Base-by-base conservation (phyloP, 352 stramenopile species). In the Phytopythium mirpurense region DNA sequence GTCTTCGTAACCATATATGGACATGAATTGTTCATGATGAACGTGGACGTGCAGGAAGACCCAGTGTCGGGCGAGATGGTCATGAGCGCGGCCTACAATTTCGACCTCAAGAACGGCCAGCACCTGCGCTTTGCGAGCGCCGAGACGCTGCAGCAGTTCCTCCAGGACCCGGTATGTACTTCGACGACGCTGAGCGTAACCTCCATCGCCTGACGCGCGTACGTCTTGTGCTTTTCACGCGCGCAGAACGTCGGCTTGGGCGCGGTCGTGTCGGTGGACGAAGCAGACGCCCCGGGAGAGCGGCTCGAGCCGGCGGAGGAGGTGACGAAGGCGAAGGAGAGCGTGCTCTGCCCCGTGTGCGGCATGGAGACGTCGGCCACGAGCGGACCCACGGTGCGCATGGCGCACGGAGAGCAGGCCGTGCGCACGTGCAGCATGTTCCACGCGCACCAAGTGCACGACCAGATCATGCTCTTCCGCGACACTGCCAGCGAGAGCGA, bases 351-450 rank as follows among this genome's bases (percentile, higher is more conserved):
- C 40, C 79, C 79, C 0, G 73, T 90, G 35, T 90, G 79, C 34
- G 77, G 79, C 44, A 90, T 90, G 79, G 69, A 83, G 62, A 79
- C 77, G 32, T 69, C 67, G 8, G 56, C 70, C 8, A 56, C 68
- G 3, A 54, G 65, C 32, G 77, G 76, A 0, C 79, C 76, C 5
- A 45, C 74, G 46, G 76, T 90, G 38, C 43, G 65, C 29, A 84
- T 84, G 66, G 53, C 60, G 50, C 74, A 88, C 42, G 74, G 79
- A 26, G 61, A 78, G 15, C 79, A 90, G 38, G 57, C 63, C 14
- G 71, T 90, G 48, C 77, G 84, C 55, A 80, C 79, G 46, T 90
- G 79, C 60, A 90, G 77, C 54, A 61, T 88, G 64, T 74, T 67
- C 23, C 79, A 90, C 56, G 79, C 79, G 23, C 76, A 82, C 18